These are phyloP conservation scores for Erodium moschatum DNA, from an alignment of 441 rosid species.

Conservation along the genomic window DNA sequence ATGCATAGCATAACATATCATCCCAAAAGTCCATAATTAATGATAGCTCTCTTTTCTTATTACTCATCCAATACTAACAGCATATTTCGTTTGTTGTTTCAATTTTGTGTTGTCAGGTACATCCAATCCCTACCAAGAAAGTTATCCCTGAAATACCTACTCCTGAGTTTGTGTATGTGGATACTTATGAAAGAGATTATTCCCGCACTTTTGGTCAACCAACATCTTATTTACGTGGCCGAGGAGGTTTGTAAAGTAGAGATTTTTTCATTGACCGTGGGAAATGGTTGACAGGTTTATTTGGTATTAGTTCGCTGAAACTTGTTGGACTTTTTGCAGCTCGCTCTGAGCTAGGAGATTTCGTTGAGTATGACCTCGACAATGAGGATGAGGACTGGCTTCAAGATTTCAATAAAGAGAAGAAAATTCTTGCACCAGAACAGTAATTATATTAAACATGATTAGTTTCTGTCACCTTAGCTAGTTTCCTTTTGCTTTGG, in stretches of 20 bases:
- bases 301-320: conserved; percentile 3
- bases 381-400: conserved; percentile 99
- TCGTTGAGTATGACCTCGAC: conserved; percentile 91
- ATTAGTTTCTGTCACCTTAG: neutral
- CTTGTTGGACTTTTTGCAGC: conserved; percentile 38
- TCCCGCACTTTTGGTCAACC: conserved; percentile 70
- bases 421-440: conserved; percentile 51
- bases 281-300: neutral
- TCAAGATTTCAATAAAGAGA: conserved; percentile 45
- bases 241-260: conserved; percentile 63
- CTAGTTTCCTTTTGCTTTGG: neutral
- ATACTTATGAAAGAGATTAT: conserved; percentile 89
- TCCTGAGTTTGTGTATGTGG: conserved; percentile 78
- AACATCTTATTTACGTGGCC: conserved; percentile 75
- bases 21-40: neutral
- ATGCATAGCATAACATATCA: neutral
- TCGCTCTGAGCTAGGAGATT: conserved; percentile 88
- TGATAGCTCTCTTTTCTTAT: neutral
- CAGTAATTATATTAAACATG: conserved; percentile 35
- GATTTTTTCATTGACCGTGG: neutral
- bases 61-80: neutral
- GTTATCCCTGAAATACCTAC: conserved; percentile 77
- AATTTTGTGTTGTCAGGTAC: conserved; percentile 31
- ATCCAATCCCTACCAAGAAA: conserved; percentile 56
- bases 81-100: no score